A percentile compares a stretch with the other conserved stretches of the same genome.
Conservation (phyloP, 1,284 basidiomycete genomes). For the Naganishia cerealis region DNA sequence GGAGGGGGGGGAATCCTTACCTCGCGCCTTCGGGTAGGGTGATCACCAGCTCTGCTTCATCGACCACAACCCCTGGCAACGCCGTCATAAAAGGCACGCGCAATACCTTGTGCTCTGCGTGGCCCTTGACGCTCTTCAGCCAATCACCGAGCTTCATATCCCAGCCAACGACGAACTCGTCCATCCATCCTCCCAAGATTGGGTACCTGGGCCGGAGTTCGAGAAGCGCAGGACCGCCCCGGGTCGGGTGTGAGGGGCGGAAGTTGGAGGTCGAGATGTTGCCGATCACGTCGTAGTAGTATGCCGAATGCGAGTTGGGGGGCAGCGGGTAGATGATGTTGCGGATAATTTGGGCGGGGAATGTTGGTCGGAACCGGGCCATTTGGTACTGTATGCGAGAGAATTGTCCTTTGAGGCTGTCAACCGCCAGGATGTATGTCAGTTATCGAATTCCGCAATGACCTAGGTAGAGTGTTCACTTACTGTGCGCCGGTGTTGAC, state of each 20-base stretch:
- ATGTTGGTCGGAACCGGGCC: constrained; percentile 63
- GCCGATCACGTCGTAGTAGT: constrained; percentile 87
- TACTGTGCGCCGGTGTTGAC: constrained; percentile 84
- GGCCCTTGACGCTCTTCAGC: constrained; percentile 55
- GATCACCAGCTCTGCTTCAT: constrained; percentile 75
- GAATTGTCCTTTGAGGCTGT: constrained; percentile 90
- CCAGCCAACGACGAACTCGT: constrained; percentile 89
- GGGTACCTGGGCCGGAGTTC: constrained; percentile 90
- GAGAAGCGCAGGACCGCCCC: constrained; percentile 55
- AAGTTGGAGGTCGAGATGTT: constrained; percentile 95
- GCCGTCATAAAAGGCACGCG: constrained; percentile 83
- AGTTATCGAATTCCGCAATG: not conserved
- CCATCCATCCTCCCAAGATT: constrained; percentile 95
- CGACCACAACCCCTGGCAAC: constrained; percentile 75
- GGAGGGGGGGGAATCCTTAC: constrained; percentile 59
- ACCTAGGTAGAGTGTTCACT: constrained; percentile 56
- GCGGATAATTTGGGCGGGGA: constrained; percentile 69
- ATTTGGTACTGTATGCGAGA: constrained; percentile 87
- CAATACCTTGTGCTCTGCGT: constrained; percentile 66
- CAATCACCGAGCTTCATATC: constrained; percentile 75
- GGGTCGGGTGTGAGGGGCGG: constrained; percentile 59
- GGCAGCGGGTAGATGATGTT: constrained; percentile 75
- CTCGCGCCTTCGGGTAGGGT: constrained; percentile 90
- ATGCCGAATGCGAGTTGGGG: constrained; percentile 72
- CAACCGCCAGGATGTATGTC: constrained; percentile 4